phyloP scores from a whole-genome alignment of 768 basidiomycete species.

The Termitomyces sp. region DNA sequence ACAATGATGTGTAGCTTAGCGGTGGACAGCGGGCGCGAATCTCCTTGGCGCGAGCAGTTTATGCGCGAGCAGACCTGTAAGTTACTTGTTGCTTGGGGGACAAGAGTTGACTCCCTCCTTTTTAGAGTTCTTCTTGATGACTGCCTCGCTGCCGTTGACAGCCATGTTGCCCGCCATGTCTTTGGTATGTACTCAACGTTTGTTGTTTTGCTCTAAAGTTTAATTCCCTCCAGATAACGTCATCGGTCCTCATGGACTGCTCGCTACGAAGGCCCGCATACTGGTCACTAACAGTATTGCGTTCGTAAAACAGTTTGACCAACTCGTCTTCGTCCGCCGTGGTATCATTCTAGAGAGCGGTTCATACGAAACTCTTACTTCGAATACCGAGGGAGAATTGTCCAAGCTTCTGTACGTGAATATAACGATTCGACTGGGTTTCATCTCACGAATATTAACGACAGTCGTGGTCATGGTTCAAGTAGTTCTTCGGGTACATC shows the following conservation, averaged over 20 bases:
- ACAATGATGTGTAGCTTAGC: conserved; percentile 44
- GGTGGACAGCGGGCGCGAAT: conserved; percentile 86
- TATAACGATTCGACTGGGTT: neutral
- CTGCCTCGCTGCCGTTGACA: conserved; percentile 80
- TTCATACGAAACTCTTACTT: conserved; percentile 56
- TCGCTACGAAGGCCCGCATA: conserved; percentile 79
- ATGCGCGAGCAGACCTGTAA: conserved; percentile 86
- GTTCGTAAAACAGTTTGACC: conserved; percentile 77
- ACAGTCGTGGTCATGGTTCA: conserved; percentile 38
- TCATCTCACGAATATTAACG: neutral
- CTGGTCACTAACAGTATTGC: conserved; percentile 86
- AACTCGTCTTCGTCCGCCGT: conserved; percentile 69
- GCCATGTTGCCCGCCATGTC: conserved; percentile 85
- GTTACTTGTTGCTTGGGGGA: conserved; percentile 16
- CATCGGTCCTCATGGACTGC: conserved; percentile 80
- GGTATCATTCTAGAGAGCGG: conserved; percentile 82
- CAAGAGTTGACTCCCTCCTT: neutral
- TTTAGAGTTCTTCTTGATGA: conserved; percentile 79
- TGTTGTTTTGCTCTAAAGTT: neutral
- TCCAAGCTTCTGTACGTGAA: conserved; percentile 67
- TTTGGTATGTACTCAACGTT: conserved; percentile 48
- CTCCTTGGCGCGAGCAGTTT: conserved; percentile 83
- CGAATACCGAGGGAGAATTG: conserved; percentile 60
- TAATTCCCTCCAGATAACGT: conserved; percentile 56
- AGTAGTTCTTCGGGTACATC: conserved; percentile 43